Base-by-base conservation (phyloP, 106 monocot genomes). In the Dendrobium officinale region DNA sequence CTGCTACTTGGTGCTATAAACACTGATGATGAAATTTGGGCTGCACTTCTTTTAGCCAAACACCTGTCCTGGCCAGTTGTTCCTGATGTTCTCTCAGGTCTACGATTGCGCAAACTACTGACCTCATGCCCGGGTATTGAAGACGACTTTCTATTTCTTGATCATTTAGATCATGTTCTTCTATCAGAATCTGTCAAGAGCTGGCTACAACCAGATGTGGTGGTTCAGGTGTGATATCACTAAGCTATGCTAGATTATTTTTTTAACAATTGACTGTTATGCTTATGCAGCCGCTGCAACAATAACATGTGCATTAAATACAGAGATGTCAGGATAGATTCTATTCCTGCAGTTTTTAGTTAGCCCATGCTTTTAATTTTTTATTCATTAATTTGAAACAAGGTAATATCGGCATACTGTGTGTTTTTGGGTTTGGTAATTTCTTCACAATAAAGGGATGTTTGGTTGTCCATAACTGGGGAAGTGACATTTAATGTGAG, bases 1-100 rank as follows among this genome's bases (percentile, higher is more conserved):
- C 80, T 96, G 72, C 5, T 96, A 78, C 80, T 94, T 84, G 92
- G 97, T 81, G 82, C 86, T 66, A 77, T 97, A 9, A 81, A 88
- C 33, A 87, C 80, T 13, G 92, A 97, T 66, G 90, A 89, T 92
- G 97, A 97, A 75, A 89, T 94, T 27, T 92, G 92, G 92, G 92
- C 92, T 81, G 86, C 87, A 67, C 67, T 84, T 80, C 81, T 84
- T 51, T 82, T 97, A 64, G 84, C 86, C 59, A 90, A 81, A 81
- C 90, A 97, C 77, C 90, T 97, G 75, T 83, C 73, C 17, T 97
- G 97, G 97, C 97, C 94, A 22, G 84, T 94, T 82, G 85, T 88
- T 72, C 15, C 90, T 72, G 97, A 97, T 83, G 83, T 97, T 80
- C 72, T 92, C 37, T 97, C 97, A 43, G 94, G 97, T 33, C 74